These are phyloP conservation scores for Sclerotinia sclerotiorum DNA, from an alignment of 2,329 filamentous ascomycete species.

Conservation along the genomic window DNA sequence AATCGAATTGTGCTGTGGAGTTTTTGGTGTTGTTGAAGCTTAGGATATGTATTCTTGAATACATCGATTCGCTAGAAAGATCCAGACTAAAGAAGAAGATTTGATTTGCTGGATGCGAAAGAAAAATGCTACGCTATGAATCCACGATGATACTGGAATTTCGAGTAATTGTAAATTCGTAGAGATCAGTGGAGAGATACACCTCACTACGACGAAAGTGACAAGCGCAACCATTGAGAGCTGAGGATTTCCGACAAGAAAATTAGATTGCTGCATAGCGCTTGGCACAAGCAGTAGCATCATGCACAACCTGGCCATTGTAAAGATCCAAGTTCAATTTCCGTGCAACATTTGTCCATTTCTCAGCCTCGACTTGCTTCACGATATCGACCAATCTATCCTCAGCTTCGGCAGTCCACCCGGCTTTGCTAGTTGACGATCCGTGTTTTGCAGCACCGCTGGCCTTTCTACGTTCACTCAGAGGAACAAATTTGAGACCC, in stretches of 20 bases:
- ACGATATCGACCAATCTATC: slow-evolving; percentile 27
- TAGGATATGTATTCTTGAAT: neutral
- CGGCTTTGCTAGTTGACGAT: neutral
- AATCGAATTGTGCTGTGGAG: neutral
- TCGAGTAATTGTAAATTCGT: neutral
- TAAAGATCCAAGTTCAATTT: slow-evolving; percentile 18
- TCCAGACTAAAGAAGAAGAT: neutral
- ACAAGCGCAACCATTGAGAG: neutral
- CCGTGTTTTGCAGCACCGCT: slow-evolving; percentile 10
- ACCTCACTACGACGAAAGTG: neutral
- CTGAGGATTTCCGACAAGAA: neutral
- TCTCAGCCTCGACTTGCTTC: slow-evolving; percentile 29
- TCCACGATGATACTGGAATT: no score
- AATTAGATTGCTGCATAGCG: slow-evolving; percentile 20
- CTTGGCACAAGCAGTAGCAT: slow-evolving; percentile 17
- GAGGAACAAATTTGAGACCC: slow-evolving; percentile 34
- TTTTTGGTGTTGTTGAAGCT: neutral
- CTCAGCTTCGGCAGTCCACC: slow-evolving; percentile 32
- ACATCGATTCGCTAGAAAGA: neutral
- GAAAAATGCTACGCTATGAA: neutral
- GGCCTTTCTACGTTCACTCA: slow-evolving; percentile 29
- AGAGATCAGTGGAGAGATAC: neutral
- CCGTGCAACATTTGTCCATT: slow-evolving; percentile 32
- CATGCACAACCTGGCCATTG: neutral
- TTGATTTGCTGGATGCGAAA: neutral